phyloP scores from a whole-genome alignment of 1,284 basidiomycete species.

The Heterobasidion irregulare region DNA sequence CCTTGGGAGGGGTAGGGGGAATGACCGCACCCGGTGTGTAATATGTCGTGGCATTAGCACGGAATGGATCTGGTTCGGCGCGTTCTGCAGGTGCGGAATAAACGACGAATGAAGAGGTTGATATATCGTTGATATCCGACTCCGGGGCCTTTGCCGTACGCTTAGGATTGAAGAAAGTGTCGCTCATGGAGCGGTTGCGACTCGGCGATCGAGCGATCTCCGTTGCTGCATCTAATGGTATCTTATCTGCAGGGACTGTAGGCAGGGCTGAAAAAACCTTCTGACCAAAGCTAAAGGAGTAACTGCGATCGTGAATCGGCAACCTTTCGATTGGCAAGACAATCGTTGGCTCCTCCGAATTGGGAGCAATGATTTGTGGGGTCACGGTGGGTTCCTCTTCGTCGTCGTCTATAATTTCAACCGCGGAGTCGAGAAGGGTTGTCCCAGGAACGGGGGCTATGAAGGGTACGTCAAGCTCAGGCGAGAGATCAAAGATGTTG shows the following conservation, averaged over 20 bases:
- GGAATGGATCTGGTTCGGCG: conserved; percentile 62
- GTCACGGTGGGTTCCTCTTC: conserved; percentile 7
- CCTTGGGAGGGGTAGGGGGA: conserved; percentile 51
- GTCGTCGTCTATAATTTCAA: conserved; percentile 28
- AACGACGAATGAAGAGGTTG: conserved; percentile 35
- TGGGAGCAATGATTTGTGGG: background rate
- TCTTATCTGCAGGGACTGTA: conserved; percentile 15
- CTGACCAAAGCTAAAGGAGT: conserved; percentile 57
- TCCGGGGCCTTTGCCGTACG: conserved; percentile 31
- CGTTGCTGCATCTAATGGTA: conserved; percentile 18
- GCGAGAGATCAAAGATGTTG: conserved; percentile 47
- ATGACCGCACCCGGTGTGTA: conserved; percentile 66
- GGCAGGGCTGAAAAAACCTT: conserved; percentile 44
- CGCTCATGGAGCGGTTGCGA: conserved; percentile 47
- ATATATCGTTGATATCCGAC: conserved; percentile 53
- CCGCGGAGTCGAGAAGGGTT: conserved; percentile 34
- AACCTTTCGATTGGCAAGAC: conserved; percentile 26
- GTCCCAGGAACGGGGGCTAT: conserved; percentile 35
- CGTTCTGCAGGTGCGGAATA: conserved; percentile 25
- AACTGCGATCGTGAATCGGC: conserved; percentile 30
- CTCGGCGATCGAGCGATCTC: conserved; percentile 23
- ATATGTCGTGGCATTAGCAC: conserved; percentile 63
- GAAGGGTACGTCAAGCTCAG: conserved; percentile 33
- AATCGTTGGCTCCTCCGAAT: conserved; percentile 4
- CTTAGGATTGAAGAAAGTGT: conserved; percentile 52